Base-by-base conservation (phyloP, 2,329 filamentous ascomycete species). In the Colletotrichum eleusines region DNA sequence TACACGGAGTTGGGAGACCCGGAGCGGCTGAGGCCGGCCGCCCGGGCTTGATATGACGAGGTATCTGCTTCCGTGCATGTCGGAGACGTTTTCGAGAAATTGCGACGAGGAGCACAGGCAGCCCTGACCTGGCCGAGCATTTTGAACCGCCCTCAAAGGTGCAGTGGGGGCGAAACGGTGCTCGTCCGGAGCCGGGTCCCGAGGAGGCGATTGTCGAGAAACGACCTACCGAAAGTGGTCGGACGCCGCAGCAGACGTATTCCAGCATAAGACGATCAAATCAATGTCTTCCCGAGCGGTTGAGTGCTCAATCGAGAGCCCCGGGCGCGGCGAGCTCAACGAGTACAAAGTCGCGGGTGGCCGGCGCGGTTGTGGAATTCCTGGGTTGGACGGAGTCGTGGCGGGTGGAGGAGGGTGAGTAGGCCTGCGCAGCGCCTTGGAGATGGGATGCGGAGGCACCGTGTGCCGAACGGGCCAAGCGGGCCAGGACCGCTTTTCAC, bases 291-390 rank as follows among this genome's bases (percentile, higher is more conserved):
- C 44, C 6, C 5, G 31, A 26, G 8, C 50, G 71, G 64, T 81
- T 77, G 68, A 74, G 77, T 77, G 78, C 79, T 81, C 77, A 62
- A 74, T 77, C 54, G 81, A 83, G 80, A 82, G 83, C 80, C 73
- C 81, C 73, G 67, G 53, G 61, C 66, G 59, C 51, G 80, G 79
- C 82, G 89, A 89, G 81, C 83, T 84, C 76, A 90, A 90, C 76
- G 86, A 93, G 90, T 88, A 88, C 85, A 90, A 89, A 84, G 87
- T 92, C 81, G 84, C 81, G 77, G 81, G 80, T 78, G 75, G 82
- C 82, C 79, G 79, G 76, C 77, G 75, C 76, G 75, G 76, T 77
- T 76, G 73, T 74, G 73, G 76, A 73, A 66, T 74, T 77, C 75
- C 74, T 75, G 75, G 74, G 74, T 44, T 71, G 77, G 75, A 76